These are phyloP conservation scores for Suhomyces canberraensis DNA, from an alignment of 805 yeast genomes.

Conservation along the genomic window DNA sequence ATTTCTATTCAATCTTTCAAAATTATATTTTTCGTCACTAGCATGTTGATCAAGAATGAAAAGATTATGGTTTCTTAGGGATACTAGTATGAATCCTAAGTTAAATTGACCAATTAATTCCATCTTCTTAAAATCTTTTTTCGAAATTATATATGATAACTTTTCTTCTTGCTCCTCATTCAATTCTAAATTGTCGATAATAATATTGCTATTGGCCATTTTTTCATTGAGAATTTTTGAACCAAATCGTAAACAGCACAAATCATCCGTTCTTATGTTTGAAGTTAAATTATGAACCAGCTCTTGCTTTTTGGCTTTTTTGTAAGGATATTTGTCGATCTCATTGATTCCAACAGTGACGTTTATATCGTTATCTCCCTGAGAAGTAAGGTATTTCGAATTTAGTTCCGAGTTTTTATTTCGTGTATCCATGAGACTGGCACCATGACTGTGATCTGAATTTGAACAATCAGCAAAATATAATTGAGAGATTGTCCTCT, in stretches of 20 bases:
- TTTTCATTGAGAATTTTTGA: not conserved
- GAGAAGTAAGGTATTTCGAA: no score
- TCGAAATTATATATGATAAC: conserved; percentile 60
- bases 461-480: no score
- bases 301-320: not conserved
- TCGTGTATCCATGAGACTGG: no score
- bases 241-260: no score
- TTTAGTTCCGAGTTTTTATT: no score
- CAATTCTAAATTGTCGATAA: conserved; percentile 43
- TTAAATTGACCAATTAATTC: conserved; percentile 89
- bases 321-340: no score
- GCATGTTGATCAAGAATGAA: conserved; percentile 98
- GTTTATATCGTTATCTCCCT: no score
- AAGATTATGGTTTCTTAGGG: conserved; percentile 51
- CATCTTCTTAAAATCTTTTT: conserved; percentile 74
- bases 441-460: no score
- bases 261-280: no score
- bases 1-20: conserved; percentile 61
- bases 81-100: conserved; percentile 85
- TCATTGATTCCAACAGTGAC: no score
- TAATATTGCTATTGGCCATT: conserved; percentile 2
- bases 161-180: conserved; percentile 53
- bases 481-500: no score
- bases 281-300: conserved; percentile 2
- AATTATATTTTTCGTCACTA: conserved; percentile 91